A percentile compares a stretch with the other conserved stretches of the same genome.
Conservation (phyloP, 2,329 filamentous ascomycete genomes). For the Fusarium concolor region DNA sequence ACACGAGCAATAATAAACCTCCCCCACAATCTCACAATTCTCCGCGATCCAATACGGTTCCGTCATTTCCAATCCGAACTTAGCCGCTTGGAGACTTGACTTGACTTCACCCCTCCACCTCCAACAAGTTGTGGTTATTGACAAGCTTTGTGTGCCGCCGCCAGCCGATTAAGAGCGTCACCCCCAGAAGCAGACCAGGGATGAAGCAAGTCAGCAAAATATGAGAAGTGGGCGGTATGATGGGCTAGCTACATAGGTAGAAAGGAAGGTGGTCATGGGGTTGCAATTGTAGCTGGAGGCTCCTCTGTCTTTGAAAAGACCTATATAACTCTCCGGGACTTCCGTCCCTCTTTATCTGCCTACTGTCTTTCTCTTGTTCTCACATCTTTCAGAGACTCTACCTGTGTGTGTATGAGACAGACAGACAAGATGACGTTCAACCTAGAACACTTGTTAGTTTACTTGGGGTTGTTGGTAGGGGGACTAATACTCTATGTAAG, state of each 20-base stretch:
- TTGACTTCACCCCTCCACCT: slow-evolving; percentile 18
- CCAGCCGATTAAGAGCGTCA: slow-evolving; percentile 45
- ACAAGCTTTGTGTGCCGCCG: slow-evolving; percentile 45
- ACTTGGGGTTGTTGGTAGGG: slow-evolving; percentile 54
- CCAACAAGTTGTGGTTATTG: slow-evolving; percentile 26
- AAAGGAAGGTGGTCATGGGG: slow-evolving; percentile 35
- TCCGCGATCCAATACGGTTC: slow-evolving; percentile 41
- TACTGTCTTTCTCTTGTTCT: neutral
- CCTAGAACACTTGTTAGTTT: slow-evolving; percentile 54
- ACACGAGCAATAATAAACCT: slow-evolving; percentile 18
- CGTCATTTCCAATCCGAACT: slow-evolving; percentile 49
- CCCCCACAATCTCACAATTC: slow-evolving; percentile 28
- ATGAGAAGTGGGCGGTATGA: slow-evolving; percentile 26
- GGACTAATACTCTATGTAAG: slow-evolving; percentile 57
- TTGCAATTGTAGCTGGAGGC: slow-evolving; percentile 2
- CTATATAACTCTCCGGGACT: slow-evolving; percentile 17
- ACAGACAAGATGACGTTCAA: slow-evolving; percentile 45
- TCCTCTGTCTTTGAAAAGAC: slow-evolving; percentile 14
- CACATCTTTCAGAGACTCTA: slow-evolving; percentile 7
- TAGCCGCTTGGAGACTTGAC: slow-evolving; percentile 41
- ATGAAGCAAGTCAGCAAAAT: slow-evolving; percentile 18
- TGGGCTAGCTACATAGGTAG: neutral
- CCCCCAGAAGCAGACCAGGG: slow-evolving; percentile 10
- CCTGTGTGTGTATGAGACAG: slow-evolving; percentile 6
- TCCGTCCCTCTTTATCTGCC: slow-evolving; percentile 11